Percentiles rank a stretch among this genome's conserved stretches.
Evolutionary conservation across 495 filamentous ascomycete genomes (phyloP).

Genomic region (Penicillium dipodomyicola): DNA sequence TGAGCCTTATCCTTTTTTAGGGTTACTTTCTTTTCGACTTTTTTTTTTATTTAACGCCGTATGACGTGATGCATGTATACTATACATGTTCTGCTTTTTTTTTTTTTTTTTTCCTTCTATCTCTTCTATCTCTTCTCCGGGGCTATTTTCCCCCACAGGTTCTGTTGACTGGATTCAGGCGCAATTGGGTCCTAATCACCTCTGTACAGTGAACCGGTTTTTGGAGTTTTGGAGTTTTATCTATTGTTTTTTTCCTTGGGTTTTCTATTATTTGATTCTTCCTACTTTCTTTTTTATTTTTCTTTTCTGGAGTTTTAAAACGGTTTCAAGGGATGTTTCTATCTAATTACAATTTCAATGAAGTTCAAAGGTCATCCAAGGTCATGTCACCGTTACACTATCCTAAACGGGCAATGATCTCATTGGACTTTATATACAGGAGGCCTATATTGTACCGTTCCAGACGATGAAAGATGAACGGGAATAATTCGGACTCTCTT

Average conservation of each 20-base stretch:
- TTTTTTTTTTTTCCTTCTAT: too few species aligned
- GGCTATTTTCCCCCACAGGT: conserved; percentile 19
- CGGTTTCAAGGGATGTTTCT: conserved; percentile 6
- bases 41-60: conserved; percentile 27
- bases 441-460: neutral
- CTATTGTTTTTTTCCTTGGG: too few species aligned
- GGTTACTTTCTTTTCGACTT: conserved; percentile 5
- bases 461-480: neutral
- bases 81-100: conserved; percentile 31
- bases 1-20: conserved; percentile 15
- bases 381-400: conserved; percentile 5
- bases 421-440: neutral
- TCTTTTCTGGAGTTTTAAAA: conserved; percentile 2
- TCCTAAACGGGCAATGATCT: conserved; percentile 8
- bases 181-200: conserved; percentile 23
- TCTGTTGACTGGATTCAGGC: conserved; percentile 10
- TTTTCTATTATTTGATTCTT: too few species aligned
- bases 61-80: conserved; percentile 43
- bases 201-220: conserved; percentile 27
- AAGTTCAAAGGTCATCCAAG: neutral
- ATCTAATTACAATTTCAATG: conserved; percentile 4
- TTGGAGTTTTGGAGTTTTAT: conserved; percentile 12
- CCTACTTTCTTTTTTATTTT: too few species aligned
- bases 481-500: neutral
- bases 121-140: conserved; percentile 10